Evolutionary conservation across 176 grass and related monocot genomes (phyloP), one percentile per base, ranked within the genome.

Genomic region (Echinochloa phyllopogon): DNA sequence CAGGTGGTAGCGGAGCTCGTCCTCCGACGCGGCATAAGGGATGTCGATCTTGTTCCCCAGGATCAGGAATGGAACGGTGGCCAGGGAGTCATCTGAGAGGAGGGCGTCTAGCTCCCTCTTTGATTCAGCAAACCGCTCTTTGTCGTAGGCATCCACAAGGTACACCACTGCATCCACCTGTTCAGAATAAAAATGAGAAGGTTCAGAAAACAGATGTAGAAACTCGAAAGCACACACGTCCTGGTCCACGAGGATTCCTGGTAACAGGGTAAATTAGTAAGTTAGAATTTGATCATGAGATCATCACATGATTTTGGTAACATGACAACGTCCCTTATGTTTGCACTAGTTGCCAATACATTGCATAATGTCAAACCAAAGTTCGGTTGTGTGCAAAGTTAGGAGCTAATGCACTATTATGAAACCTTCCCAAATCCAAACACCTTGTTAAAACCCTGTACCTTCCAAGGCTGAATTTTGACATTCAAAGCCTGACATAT

Each of bases 91-190:
- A 1, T 97, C 92, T 1, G 89, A 94, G 3, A 97, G 89, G 36
- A 97, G 89, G 0, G 92, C 94, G n/a, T 97, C 92, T 0, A 97
- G 70, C 71, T 97, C 92, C 69, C 81, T 89, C 68, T 94, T 97
- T 10, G 94, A 97, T 69, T 97, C 94, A 1, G 87, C 89, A 36
- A 97, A 92, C 76, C 94, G 85, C 85, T 97, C 94, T 43, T 91
- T 94, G 79, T 97, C 94, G 2, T 83, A 92, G 0, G 92, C 89
- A 29, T 97, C 94, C 33, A 97, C 89, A 0, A 97, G 82, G 89
- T 94, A 97, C n/a, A 97, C 91, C 43, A 97, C 92, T 24, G 94
- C 89, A 49, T 97, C 94, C 6, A 97, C 94, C 94, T 97, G 82
- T 78, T 57, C 10, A 78, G 14, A 58, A 55, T 6, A 24, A 67